phyloP scores from a whole-genome alignment of 2,329 filamentous ascomycete genomes.

The Colletotrichum sp. region DNA sequence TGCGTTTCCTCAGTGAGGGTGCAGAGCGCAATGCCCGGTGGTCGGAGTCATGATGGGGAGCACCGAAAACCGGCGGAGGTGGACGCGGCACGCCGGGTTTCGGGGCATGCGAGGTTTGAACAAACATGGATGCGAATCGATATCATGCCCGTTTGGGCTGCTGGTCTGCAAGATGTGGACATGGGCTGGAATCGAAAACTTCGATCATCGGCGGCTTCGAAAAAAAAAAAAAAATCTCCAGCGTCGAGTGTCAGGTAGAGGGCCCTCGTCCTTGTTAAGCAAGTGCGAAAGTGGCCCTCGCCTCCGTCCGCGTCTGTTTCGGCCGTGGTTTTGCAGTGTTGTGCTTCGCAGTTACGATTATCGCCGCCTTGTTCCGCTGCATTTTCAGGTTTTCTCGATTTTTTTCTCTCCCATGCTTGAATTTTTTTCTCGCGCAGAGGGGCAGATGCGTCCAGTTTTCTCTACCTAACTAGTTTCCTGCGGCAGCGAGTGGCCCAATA shows the following conservation, averaged over 20 bases:
- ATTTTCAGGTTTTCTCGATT: background rate
- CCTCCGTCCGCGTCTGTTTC: constrained; percentile 5
- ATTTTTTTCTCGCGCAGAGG: background rate
- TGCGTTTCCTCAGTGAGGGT: background rate
- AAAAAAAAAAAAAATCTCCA: background rate
- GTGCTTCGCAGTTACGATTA: constrained; percentile 15
- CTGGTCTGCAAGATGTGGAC: background rate
- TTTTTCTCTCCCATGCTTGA: background rate
- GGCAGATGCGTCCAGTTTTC: background rate
- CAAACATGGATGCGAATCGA: background rate
- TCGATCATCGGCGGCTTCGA: background rate
- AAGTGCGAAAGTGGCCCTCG: background rate
- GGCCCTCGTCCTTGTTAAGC: background rate
- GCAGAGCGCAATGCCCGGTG: constrained; percentile 18
- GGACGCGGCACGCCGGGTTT: constrained; percentile 20
- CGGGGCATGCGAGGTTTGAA: constrained; percentile 16
- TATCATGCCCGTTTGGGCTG: constrained; percentile 1
- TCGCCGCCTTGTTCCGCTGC: constrained; percentile 1
- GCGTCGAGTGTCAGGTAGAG: background rate
- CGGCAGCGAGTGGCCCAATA: background rate
- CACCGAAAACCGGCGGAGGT: constrained; percentile 20
- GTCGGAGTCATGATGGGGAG: constrained; percentile 21
- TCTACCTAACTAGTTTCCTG: background rate
- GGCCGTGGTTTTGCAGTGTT: background rate
- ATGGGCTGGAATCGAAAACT: background rate